phyloP scores from a whole-genome alignment of 2,329 filamentous ascomycete species.

The Apiospora aurea region DNA sequence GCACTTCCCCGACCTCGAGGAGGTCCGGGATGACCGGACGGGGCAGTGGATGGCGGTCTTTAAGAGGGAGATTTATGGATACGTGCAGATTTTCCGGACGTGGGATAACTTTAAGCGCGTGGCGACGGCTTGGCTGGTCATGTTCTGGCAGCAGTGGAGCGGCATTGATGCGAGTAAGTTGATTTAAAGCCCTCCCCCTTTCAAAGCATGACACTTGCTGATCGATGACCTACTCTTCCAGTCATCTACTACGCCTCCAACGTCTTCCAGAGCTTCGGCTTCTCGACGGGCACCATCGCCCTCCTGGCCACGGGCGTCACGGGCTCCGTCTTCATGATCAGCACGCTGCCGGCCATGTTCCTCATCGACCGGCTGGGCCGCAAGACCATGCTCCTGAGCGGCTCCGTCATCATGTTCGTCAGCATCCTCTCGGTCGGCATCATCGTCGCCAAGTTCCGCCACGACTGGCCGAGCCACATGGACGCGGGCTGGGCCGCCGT shows the following conservation, averaged over 20 bases:
- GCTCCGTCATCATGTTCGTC: constrained; percentile 52
- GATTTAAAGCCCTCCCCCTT: not conserved
- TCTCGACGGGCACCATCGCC: constrained; percentile 28
- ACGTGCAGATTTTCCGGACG: constrained; percentile 56
- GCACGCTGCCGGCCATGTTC: constrained; percentile 53
- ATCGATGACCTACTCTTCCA: constrained; percentile 26
- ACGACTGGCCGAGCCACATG: constrained; percentile 57
- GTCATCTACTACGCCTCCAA: constrained; percentile 57
- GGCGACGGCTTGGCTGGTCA: constrained; percentile 55
- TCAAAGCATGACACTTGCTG: not conserved
- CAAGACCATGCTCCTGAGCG: constrained; percentile 52
- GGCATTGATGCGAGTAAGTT: constrained; percentile 29
- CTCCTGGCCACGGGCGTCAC: constrained; percentile 29
- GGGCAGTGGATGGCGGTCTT: constrained; percentile 44
- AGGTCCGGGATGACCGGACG: constrained; percentile 46
- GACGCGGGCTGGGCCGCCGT: constrained; percentile 48
- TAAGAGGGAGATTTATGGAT: constrained; percentile 55
- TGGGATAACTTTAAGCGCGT: constrained; percentile 54
- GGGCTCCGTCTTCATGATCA: constrained; percentile 41
- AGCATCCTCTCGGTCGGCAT: constrained; percentile 59
- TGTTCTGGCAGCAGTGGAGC: constrained; percentile 62
- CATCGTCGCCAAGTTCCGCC: constrained; percentile 56
- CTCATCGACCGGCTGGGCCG: constrained; percentile 56
- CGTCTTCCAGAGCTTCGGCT: constrained; percentile 44
- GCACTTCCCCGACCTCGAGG: constrained; percentile 31